Conservation (phyloP, 2,329 filamentous ascomycete species). For the Neonectria magnoliae region DNA sequence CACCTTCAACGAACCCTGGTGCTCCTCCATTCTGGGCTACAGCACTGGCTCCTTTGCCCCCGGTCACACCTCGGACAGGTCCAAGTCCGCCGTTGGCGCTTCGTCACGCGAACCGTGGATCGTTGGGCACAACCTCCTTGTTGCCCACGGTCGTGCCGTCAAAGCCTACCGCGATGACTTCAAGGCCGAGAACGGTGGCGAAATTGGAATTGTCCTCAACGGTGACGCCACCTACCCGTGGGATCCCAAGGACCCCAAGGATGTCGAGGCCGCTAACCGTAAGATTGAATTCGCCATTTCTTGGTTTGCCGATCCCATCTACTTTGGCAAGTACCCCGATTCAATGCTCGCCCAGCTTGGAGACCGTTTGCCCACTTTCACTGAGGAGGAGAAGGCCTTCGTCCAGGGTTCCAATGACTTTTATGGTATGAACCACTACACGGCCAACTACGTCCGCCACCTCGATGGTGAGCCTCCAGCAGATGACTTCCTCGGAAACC, state of each 20-base stretch:
- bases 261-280: constrained; percentile 79
- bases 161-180: constrained; percentile 87
- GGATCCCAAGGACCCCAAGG: constrained; percentile 78
- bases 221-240: constrained; percentile 86
- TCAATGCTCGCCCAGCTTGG: constrained; percentile 87
- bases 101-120: constrained; percentile 82
- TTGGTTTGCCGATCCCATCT: constrained; percentile 91
- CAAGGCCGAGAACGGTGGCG: constrained; percentile 74
- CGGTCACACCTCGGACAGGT: constrained; percentile 81
- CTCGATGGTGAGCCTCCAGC: constrained; percentile 67
- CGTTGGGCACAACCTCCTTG: constrained; percentile 81
- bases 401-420: constrained; percentile 91
- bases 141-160: constrained; percentile 83
- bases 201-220: constrained; percentile 90
- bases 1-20: constrained; percentile 92
- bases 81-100: constrained; percentile 76
- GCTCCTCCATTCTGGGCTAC: constrained; percentile 83
- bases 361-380: constrained; percentile 78
- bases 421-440: constrained; percentile 96
- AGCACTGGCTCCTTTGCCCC: constrained; percentile 82
- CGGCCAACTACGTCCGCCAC: constrained; percentile 86
- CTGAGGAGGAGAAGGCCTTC: constrained; percentile 75
- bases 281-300: constrained; percentile 89
- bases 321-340: constrained; percentile 84
- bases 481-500: constrained; percentile 78